phyloP scores from a whole-genome alignment of 1,284 basidiomycete genomes.

The Sanghuangporus baumii region DNA sequence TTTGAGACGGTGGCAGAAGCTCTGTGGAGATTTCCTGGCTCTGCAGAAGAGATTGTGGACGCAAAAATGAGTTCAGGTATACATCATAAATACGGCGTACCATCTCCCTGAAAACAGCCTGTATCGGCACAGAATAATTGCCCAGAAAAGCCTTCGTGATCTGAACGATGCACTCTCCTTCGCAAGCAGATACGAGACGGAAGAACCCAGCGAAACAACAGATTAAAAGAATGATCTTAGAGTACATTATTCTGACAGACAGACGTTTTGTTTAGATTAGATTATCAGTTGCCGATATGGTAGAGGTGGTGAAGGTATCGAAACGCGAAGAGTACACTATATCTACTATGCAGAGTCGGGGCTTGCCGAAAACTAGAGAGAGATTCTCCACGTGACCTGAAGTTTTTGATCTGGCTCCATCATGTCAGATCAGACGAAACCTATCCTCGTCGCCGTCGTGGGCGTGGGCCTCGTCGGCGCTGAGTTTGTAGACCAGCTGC shows the following conservation, averaged over 20 bases:
- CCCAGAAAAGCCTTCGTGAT: conserved; percentile 50
- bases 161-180: conserved; percentile 58
- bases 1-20: conserved; percentile 30
- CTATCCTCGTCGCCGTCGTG: conserved; percentile 61
- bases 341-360: neutral
- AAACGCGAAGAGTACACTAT: neutral
- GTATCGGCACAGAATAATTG: conserved; percentile 42
- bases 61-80: neutral
- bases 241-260: conserved; percentile 10
- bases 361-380: neutral
- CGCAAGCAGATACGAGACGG: conserved; percentile 41
- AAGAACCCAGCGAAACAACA: neutral
- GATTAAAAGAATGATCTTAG: neutral
- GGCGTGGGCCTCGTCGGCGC: conserved; percentile 87
- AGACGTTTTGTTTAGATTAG: neutral
- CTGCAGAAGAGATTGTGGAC: conserved; percentile 23
- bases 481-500: conserved; percentile 78
- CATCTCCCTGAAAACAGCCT: conserved; percentile 30
- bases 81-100: conserved; percentile 29
- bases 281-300: neutral
- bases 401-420: neutral
- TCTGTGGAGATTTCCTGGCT: conserved; percentile 31
- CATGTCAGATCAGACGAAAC: neutral
- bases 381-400: neutral
- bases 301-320: neutral